Conservation (phyloP, 441 rosid species). For the Bocquillonia castaneifolia region DNA sequence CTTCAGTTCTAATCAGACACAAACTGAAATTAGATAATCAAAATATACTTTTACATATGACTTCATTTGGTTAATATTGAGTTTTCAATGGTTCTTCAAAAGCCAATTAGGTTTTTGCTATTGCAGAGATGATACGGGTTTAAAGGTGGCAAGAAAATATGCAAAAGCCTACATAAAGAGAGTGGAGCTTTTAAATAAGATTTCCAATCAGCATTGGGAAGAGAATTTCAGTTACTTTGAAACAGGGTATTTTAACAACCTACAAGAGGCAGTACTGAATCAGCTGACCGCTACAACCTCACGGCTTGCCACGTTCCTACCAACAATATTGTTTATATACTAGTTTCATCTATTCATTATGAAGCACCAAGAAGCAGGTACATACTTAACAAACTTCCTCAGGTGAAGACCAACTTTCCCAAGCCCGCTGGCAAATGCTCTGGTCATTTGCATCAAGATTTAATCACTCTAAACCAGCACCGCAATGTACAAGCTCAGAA, state of each 20-base stretch:
- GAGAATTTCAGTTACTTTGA: neutral
- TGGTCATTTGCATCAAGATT: neutral
- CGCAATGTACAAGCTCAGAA: neutral
- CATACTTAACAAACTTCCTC: neutral
- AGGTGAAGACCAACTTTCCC: neutral
- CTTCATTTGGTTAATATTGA: neutral
- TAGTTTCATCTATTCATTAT: neutral
- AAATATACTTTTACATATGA: neutral
- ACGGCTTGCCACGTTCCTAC: neutral
- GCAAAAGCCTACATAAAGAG: neutral
- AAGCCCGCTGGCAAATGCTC: neutral
- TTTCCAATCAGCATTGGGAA: neutral
- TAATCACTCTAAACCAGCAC: neutral
- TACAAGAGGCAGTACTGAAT: neutral
- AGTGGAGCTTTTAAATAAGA: neutral
- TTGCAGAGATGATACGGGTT: neutral
- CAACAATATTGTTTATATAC: neutral
- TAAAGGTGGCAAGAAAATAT: neutral
- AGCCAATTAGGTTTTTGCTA: neutral
- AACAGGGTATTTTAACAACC: constrained; percentile 1
- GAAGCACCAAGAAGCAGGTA: neutral
- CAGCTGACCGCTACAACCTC: neutral
- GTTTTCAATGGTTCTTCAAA: neutral
- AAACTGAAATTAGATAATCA: neutral
- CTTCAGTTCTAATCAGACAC: neutral